Base-by-base conservation (phyloP, 495 filamentous ascomycete genomes). In the Aspergillus sparsus region DNA sequence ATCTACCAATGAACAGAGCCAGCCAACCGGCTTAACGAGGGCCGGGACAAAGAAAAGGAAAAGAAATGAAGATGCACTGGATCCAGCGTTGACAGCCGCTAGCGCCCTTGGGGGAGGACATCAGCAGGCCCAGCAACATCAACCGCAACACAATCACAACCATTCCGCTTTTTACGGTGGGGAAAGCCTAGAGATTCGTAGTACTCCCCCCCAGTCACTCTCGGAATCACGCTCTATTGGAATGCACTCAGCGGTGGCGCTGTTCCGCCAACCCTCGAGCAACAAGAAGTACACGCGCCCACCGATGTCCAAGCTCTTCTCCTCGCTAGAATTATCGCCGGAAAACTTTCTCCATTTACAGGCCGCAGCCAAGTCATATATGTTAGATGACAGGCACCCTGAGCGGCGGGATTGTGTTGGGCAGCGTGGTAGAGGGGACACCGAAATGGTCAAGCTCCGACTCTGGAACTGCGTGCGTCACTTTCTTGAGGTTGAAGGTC, bases 1-100 rank as follows among this genome's bases (percentile, higher is more conserved):
- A 5, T 60, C 59, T 18, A 55, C 55, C 16, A 72, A 92, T 70
- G 85, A 85, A 60, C 92, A 97, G 69, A 79, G 89, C 35, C 92
- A 96, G 66, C 87, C 91, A 5, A 67, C 86, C 10, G 93, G 93
- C 9, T 77, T 98, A 58, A 71, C 76, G 21, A 63, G 77, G 27
- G 64, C 71, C 3, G 75, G 66, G 10, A 73, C 77, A 0, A 79
- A 77, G 57, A 80, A 80, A 53, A 66, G 77, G 8, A 80, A 80
- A 62, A 63, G 77, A 53, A 72, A 71, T 13, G 76, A 79, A 27
- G 76, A 76, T 54, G 69, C 76, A 2, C 73, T 80, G 7, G 77
- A 80, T 54, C 77, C 77, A n/a, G 76, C 76, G 7, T 60, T 80
- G 50, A 69, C 71, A 8, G 67, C 61, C 2, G 54, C 60, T 8